phyloP scores from a whole-genome alignment of 805 yeast genomes.

The Candida arabinofermentans region DNA sequence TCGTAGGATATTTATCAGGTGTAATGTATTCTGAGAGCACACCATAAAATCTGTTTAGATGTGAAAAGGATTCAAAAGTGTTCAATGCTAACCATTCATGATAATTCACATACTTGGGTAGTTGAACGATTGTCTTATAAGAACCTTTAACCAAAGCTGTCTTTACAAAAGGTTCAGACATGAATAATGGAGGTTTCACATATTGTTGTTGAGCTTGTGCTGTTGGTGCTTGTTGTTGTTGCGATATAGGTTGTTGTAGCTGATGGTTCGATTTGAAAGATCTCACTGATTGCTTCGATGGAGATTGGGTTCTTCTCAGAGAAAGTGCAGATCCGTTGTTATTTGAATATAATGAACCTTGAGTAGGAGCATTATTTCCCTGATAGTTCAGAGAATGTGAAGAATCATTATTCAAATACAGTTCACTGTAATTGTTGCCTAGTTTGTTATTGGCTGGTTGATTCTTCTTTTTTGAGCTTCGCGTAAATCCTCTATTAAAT shows the following conservation, averaged over 20 bases:
- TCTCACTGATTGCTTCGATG: slow-evolving; percentile 41
- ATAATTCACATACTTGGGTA: slow-evolving; percentile 90
- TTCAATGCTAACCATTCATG: slow-evolving; percentile 96
- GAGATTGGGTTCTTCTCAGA: slow-evolving; percentile 43
- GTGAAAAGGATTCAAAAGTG: slow-evolving; percentile 83
- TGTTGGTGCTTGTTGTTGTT: slow-evolving; percentile 24
- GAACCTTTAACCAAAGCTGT: slow-evolving; percentile 96
- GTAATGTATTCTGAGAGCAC: slow-evolving; percentile 89
- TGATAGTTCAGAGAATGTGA: slow-evolving; percentile 13
- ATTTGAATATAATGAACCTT: slow-evolving; percentile 31
- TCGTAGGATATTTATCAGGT: slow-evolving; percentile 83
- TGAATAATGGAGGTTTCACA: slow-evolving; percentile 53
- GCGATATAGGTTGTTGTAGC: slow-evolving; percentile 22
- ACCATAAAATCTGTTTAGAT: slow-evolving; percentile 82
- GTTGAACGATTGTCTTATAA: slow-evolving; percentile 89
- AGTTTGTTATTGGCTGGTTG: slow-evolving; percentile 19
- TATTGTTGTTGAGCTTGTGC: slow-evolving; percentile 15
- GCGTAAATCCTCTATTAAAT: slow-evolving; percentile 50
- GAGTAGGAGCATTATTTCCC: slow-evolving; percentile 4
- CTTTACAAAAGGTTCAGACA: slow-evolving; percentile 90
- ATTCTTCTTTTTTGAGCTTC: slow-evolving; percentile 35
- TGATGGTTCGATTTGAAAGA: slow-evolving; percentile 18
- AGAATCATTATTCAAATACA: slow-evolving; percentile 22
- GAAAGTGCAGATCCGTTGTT: slow-evolving; percentile 45
- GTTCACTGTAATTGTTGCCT: slow-evolving; percentile 23